Evolutionary conservation across 2,329 filamentous ascomycete genomes (phyloP), one percentile per base, ranked within the genome.

Genomic region (Dothideomycetes sp.): DNA sequence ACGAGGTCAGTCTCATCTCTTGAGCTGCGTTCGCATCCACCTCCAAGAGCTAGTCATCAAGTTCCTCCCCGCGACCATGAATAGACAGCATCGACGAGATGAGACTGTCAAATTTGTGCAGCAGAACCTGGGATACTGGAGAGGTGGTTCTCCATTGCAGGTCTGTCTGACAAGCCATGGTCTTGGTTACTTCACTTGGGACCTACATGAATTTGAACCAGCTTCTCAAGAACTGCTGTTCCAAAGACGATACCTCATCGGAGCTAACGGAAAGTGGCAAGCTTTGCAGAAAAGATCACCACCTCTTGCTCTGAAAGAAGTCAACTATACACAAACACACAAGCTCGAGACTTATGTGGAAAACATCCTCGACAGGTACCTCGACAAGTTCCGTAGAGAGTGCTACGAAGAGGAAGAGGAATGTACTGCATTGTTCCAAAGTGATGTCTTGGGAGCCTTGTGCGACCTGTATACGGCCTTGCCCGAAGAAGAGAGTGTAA

Each of bases 141-240:
- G 8, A 56, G 44, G 58, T 60, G 63, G 46, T 47, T 39, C 38
- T n/a, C 20, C 34, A 13, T 56, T 69, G 37, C 62, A 59, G 8
- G 51, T 70, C 13, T 57, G 57, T 44, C 57, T 70, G 47, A 67
- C 62, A 9, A 62, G 61, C 29, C 27, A 34, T 61, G 65, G 17
- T 63, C 64, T 44, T 60, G 54, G 44, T 64, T 64, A n/a, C 55
- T 58, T 70, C 8, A 49, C 54, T 1, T 67, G 66, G 53, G 62
- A 64, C 40, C 54, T 69, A 13, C 64, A 68, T 46, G 67, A 70
- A 41, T 71, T 70, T 36, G 37, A 55, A 7, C 67, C 68, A 1
- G 57, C 54, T 24, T 64, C 58, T 5, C 46, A 56, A 3, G 61
- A 64, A 28, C 49, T 68, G 10, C 43, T 64, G 6, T 51, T 53